These are phyloP conservation scores for Eucalyptus virginea DNA, from an alignment of 345 rosid genomes.

Conservation along the genomic window DNA sequence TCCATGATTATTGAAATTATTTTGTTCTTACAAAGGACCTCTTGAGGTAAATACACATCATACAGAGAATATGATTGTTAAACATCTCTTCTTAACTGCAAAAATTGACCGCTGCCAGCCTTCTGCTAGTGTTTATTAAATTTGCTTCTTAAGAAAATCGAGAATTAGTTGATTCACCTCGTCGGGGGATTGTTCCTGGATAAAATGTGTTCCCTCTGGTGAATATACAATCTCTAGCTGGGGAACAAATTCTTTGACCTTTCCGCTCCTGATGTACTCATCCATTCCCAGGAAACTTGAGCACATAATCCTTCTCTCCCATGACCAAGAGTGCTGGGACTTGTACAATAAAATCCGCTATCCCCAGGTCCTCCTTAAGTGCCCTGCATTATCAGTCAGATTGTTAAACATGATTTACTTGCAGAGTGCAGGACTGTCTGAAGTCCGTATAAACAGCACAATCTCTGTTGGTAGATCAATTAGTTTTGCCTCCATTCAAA, in stretches of 20 bases:
- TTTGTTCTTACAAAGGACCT: neutral
- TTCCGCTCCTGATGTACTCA: constrained; percentile 23
- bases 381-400: neutral
- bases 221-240: constrained; percentile 15
- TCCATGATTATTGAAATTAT: neutral
- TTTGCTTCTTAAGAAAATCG: neutral
- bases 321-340: constrained; percentile 32
- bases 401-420: neutral
- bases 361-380: neutral
- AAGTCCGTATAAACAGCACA: neutral
- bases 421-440: neutral
- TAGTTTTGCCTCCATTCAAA: neutral
- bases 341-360: constrained; percentile 8
- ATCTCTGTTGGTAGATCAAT: neutral
- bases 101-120: neutral
- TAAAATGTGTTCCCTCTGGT: constrained; percentile 1
- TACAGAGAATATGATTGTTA: neutral
- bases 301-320: constrained; percentile 38
- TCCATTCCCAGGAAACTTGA: constrained; percentile 44
- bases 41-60: neutral
- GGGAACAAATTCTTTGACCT: constrained; percentile 26
- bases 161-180: neutral
- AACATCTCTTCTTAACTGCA: neutral
- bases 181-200: neutral
- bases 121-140: too few species aligned